Percentiles rank a stretch among this genome's conserved stretches.
Evolutionary conservation across 2,329 filamentous ascomycete genomes (phyloP).

Genomic region (Chrysosporium queenslandicum): DNA sequence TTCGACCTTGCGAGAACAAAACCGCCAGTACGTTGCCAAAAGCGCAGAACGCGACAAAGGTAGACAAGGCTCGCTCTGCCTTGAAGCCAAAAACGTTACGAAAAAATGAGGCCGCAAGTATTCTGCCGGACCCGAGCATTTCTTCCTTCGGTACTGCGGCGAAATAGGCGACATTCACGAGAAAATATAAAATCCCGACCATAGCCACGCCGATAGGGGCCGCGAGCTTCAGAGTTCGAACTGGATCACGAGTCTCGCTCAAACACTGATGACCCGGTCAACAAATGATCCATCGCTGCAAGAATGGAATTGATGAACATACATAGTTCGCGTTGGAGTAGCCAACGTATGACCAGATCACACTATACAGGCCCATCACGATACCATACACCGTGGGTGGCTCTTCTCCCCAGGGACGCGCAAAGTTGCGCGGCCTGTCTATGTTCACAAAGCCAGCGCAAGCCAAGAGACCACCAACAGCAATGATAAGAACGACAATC

Average conservation of each 20-base stretch:
- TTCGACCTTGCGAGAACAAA: conserved; percentile 40
- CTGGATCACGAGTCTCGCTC: conserved; percentile 48
- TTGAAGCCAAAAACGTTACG: conserved; percentile 49
- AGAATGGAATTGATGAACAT: conserved; percentile 19
- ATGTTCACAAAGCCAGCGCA: conserved; percentile 32
- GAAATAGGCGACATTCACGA: conserved; percentile 51
- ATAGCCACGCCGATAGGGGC: conserved; percentile 46
- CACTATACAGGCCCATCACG: conserved; percentile 52
- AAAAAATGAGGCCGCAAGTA: conserved; percentile 50
- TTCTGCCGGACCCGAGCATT: conserved; percentile 44
- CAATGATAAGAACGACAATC: conserved; percentile 40
- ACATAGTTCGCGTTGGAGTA: conserved; percentile 55
- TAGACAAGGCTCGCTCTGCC: conserved; percentile 49
- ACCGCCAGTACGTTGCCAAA: conserved; percentile 54
- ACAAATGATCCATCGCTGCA: background rate
- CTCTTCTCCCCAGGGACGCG: conserved; percentile 32
- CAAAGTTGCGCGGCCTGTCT: conserved; percentile 29
- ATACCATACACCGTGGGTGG: conserved; percentile 37
- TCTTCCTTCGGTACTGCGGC: conserved; percentile 49
- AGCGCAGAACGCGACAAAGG: conserved; percentile 50
- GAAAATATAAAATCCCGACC: conserved; percentile 48
- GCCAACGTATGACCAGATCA: conserved; percentile 52
- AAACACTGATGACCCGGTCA: conserved; percentile 30
- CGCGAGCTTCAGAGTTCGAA: conserved; percentile 49
- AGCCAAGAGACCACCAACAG: conserved; percentile 36